Percentiles rank a stretch among this genome's conserved stretches.
phyloP scores from a whole-genome alignment of 2,329 filamentous ascomycete species.

The Stagonosporopsis cucurbitacearum region DNA sequence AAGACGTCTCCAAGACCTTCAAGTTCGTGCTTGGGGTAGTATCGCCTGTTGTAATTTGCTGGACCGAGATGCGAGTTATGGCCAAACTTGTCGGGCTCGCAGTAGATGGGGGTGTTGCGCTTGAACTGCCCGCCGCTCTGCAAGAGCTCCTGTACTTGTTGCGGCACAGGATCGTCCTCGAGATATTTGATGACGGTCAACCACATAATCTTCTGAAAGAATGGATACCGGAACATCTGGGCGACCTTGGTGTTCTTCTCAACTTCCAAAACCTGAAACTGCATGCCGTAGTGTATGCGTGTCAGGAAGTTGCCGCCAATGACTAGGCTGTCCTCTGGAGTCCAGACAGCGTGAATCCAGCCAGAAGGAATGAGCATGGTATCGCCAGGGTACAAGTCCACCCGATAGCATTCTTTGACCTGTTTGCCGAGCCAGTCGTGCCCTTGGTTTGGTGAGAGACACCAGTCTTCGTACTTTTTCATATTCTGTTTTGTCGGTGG shows the following conservation, averaged over 20 bases:
- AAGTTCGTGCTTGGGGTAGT: conserved; percentile 68
- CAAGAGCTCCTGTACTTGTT: conserved; percentile 61
- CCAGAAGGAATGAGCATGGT: conserved; percentile 75
- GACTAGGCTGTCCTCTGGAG: conserved; percentile 71
- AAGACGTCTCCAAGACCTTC: conserved; percentile 65
- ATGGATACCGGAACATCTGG: conserved; percentile 70
- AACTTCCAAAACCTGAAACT: conserved; percentile 69
- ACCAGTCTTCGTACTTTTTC: conserved; percentile 75
- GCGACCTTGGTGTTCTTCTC: conserved; percentile 72
- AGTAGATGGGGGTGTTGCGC: conserved; percentile 63
- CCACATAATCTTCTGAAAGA: conserved; percentile 75
- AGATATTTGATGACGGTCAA: conserved; percentile 70
- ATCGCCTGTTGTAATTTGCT: conserved; percentile 64
- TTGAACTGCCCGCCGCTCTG: conserved; percentile 62
- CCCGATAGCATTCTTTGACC: conserved; percentile 70
- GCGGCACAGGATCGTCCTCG: conserved; percentile 68
- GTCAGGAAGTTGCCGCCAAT: conserved; percentile 76
- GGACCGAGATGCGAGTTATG: conserved; percentile 59
- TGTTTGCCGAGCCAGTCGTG: conserved; percentile 69
- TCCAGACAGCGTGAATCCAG: conserved; percentile 77
- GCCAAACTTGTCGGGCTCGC: conserved; percentile 63
- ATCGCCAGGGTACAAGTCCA: conserved; percentile 70
- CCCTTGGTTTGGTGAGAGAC: conserved; percentile 69
- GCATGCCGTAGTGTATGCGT: conserved; percentile 69
- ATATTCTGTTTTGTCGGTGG: conserved; percentile 71